Base-by-base conservation (phyloP, 2,329 filamentous ascomycete genomes). In the Fusarium sp. region DNA sequence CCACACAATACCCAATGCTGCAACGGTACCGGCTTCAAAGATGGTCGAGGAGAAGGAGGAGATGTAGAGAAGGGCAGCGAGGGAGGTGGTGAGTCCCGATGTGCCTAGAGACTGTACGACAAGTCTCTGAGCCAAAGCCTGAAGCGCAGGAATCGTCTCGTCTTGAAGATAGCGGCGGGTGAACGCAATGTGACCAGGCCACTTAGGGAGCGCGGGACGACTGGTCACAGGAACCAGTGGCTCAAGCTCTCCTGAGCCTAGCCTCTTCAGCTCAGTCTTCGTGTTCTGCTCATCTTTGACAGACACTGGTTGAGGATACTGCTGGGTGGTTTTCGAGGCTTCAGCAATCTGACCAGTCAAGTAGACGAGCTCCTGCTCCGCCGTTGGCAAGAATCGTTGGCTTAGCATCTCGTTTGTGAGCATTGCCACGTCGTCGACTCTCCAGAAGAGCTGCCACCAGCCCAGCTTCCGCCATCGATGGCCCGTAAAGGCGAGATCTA, bases 361-460 rank as follows among this genome's bases (percentile, higher is more conserved):
- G 80, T 92, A 97, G 48, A 97, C 91, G n/a, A 94, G 87, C 58
- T 90, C 91, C 73, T 91, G 91, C 79, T 98, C 95, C 0, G 95
- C 91, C 4, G 88, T 88, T 0, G 90, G 88, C 4, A 99, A 86
- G 83, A 97, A 98, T 7, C 88, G 86, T 68, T 91, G 90, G 64
- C 89, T 88, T 4, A 98, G 84, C 65, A 98, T 91, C 72, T 96
- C 92, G 1, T 90, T 89, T 3, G 92, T 91, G 58, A 97, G 90
- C 87, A 95, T 92, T 3, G 90, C 89, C 11, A 98, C 94, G 75
- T 98, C 95, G 77, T 98, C 95, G 27, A 96, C 94, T 18, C 94
- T 90, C 94, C 94, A 97, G 77, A 97, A 94, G 0, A 98, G 87
- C 78, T 97, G 97, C 92, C 94, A 98, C 95, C 95, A 98, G 15